These are phyloP conservation scores for Alectoria sarmentosa DNA, from an alignment of 495 filamentous ascomycete species.

Conservation along the genomic window DNA sequence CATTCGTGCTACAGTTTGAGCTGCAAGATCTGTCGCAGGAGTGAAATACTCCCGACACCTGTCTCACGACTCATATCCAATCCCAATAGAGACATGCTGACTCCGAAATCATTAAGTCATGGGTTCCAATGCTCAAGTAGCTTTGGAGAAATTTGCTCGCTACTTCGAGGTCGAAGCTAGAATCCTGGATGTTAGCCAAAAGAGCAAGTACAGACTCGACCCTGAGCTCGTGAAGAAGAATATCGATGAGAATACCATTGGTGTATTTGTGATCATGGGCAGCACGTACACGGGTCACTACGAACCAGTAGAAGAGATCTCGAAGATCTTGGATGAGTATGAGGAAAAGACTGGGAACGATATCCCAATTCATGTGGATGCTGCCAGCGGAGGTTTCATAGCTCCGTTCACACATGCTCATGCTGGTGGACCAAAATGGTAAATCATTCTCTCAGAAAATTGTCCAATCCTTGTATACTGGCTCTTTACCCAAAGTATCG, in stretches of 20 bases:
- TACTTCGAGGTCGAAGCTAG: constrained; percentile 75
- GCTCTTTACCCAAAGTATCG: background rate
- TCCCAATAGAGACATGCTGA: too few species aligned
- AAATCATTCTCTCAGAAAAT: constrained; percentile 7
- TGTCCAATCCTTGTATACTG: too few species aligned
- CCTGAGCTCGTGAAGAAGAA: constrained; percentile 56
- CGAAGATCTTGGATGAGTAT: constrained; percentile 57
- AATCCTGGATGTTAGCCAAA: constrained; percentile 58
- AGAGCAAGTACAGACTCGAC: constrained; percentile 57
- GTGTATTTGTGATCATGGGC: constrained; percentile 67
- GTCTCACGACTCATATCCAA: too few species aligned
- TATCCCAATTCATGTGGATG: constrained; percentile 73
- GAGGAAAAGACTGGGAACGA: constrained; percentile 55
- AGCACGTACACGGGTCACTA: constrained; percentile 72
- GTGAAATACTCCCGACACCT: too few species aligned
- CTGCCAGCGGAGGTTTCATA: constrained; percentile 64
- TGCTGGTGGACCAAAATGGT: constrained; percentile 55
- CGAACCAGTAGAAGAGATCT: constrained; percentile 65
- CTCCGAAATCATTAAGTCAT: too few species aligned
- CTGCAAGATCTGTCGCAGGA: too few species aligned
- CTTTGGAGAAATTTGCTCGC: constrained; percentile 61
- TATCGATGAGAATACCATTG: constrained; percentile 73
- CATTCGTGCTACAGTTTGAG: too few species aligned
- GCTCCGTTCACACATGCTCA: constrained; percentile 63
- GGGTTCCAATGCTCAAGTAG: constrained; percentile 72